Evolutionary conservation across 1,139 yeast species (phyloP), one percentile per base, ranked within the genome.

Genomic region (Eremothecium cymbalariae): DNA sequence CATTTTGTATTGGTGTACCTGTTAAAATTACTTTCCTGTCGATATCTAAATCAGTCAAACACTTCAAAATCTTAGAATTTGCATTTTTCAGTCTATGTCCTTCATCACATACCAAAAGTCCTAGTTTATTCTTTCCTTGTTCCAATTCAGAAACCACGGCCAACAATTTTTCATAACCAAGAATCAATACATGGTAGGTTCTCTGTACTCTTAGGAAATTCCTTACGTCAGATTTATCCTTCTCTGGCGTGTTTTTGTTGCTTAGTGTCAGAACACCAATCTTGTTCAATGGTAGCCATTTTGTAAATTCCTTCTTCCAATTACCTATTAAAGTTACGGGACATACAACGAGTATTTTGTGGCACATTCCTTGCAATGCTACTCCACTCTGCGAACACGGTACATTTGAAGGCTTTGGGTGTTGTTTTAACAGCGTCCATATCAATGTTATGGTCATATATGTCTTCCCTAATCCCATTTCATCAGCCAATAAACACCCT

Each of bases 381-480:
- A 48, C 44, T 4, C 57, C 57, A 4, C 45, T 34, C 36, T 52
- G 58, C 1, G 57, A 47, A 21, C 50, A 43, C n/a, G 47, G 37
- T 2, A 44, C 48, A 14, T 37, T 34, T 3, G 51, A 42, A 28
- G 52, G 55, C 29, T 57, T 51, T 0, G 95, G 94, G 12, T 75
- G 74, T 48, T 85, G 95, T 46, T 74, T 77, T 20, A 85, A 56
- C 14, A 93, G 58, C 0, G 95, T 85, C 94, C 95, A 85, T 3
- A 90, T 68, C 23, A 86, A 55, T 0, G 94, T 54, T 4, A 90
- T 88, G 0, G 96, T 76, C 73, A 80, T 86, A 23, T 90, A 60
- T 0, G 97, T 88, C 53, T 90, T 90, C 0, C 99, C 99, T 17
- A 90, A 64, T 0, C 98, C 98, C 98, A 90, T 90, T 52, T 90